Base-by-base conservation (phyloP, 2,329 filamentous ascomycete genomes). In the Coleophoma cylindrospora region DNA sequence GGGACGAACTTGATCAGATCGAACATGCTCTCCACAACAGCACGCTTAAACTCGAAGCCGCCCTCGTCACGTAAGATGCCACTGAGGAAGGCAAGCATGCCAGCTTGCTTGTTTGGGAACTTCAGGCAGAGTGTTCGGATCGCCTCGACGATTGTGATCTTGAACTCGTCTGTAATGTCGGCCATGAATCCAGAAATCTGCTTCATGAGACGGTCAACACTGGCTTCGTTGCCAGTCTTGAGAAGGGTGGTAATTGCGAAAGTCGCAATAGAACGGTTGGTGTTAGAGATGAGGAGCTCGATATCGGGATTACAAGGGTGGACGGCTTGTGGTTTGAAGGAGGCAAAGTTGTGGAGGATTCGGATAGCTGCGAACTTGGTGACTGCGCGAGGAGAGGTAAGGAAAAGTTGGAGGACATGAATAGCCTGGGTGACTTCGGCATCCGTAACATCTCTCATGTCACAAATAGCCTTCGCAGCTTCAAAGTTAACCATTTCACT, bases 401-500 rank as follows among this genome's bases (percentile, higher is more conserved):
- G 80, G 85, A 96, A 99, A 43, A 97, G 81, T 71, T 99, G 94
- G 49, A 99, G 80, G 43, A 95, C 90, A 65, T 97, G 91, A 45
- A 99, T 90, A 27, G 92, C 91, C 70, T 96, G 91, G 40, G 87
- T 81, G 40, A 95, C 89, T 69, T 99, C 92, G 49, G 84, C 85
- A 66, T 99, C 94, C 50, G 89, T 91, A 43, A 97, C 87, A 68
- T 97, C 91, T 57, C 87, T 83, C 80, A 97, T 87, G 62, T 95
- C 89, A 74, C 91, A 95, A 64, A 99, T 96, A 47, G 92, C 92
- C 79, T 97, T 97, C 57, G 94, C 94, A 48, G 94, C 94, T 73
- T 99, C 94, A 61, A 99, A 96, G 75, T 96, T 97, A 72, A 99
- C 91, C 90, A 96, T 95, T 70, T 97, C 94, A 70, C 91, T 95